Evolutionary conservation across 2,329 filamentous ascomycete species (phyloP), one percentile per base, ranked within the genome.

Genomic region (Xylaria sp.): DNA sequence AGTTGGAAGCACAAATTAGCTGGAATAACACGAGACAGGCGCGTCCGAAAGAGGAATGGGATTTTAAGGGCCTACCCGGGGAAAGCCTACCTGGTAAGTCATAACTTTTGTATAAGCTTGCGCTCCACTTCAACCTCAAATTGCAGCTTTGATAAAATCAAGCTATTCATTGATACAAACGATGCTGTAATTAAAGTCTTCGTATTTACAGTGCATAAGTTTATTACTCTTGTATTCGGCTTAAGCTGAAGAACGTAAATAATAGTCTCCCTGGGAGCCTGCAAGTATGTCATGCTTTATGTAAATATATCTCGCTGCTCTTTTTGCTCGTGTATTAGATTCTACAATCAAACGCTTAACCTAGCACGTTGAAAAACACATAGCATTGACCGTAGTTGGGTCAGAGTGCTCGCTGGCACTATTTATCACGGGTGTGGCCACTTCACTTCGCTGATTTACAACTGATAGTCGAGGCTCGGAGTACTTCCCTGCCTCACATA

Each of bases 371-470:
- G 31, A 33, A 33, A 7, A 33, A 33, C 9, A 33, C 33, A 33
- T 33, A 2, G 33, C 33, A 33, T 33, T 33, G 7, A 33, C 86
- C 1, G 83, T 85, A 3, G 74, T 80, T 20, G 78, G 76, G 11
- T 80, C 81, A 36, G 78, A 85, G 59, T 79, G 91, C 76, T 90
- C 90, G 5, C 91, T 91, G 0, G 89, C 89, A 1, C 81, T 94
- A 20, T 90, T 93, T 74, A 90, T 92, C 79, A 93, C 92, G 0
- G 92, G 91, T 28, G 91, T 92, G 0, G 93, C 91, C 0, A 91
- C 90, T 1, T 90, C 88, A 33, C 33, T 93, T 13, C 90, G 89
- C 75, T 89, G 89, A 20, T 89, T 86, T 23, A 88, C 90, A 0
- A 81, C 82, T 33, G 33, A 33, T 33, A 7, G 33, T 33, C 2